phyloP scores from a whole-genome alignment of 805 yeast genomes.

The Lachancea quebecensis region DNA sequence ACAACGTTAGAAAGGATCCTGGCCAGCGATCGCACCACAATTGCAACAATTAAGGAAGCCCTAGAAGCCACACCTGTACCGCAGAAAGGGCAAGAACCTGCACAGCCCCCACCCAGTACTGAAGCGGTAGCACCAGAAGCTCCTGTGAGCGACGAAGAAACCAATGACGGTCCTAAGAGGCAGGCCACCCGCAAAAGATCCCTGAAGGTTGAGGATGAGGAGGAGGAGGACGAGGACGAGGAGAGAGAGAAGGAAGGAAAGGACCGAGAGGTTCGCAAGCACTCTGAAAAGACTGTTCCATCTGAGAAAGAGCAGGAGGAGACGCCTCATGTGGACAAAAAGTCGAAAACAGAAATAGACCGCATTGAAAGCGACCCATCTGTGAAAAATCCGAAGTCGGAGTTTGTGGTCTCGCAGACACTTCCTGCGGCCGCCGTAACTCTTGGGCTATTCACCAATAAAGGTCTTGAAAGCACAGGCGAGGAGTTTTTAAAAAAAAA shows the following conservation, averaged over 20 bases:
- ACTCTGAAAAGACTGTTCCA: constrained; percentile 15
- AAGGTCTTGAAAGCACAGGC: constrained; percentile 59
- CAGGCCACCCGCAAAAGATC: constrained; percentile 13
- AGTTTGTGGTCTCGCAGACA: constrained; percentile 64
- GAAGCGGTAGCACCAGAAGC: constrained; percentile 2
- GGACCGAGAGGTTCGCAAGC: constrained; percentile 10
- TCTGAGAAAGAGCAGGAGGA: constrained; percentile 7
- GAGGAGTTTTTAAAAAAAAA: constrained; percentile 66
- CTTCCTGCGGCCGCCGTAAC: constrained; percentile 59
- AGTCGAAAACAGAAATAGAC: constrained; percentile 15
- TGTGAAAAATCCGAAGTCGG: constrained; percentile 65
- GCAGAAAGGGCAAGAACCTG: not conserved
- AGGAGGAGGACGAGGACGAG: constrained; percentile 11
- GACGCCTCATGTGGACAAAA: constrained; percentile 10
- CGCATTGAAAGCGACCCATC: constrained; percentile 48
- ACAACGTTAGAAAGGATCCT: constrained; percentile 19
- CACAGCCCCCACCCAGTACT: not conserved
- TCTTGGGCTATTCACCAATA: constrained; percentile 59
- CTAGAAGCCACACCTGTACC: constrained; percentile 1
- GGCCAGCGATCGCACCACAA: constrained; percentile 17
- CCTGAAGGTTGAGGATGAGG: constrained; percentile 11
- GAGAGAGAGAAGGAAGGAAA: constrained; percentile 13
- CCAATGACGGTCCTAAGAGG: constrained; percentile 11
- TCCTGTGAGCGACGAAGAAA: constrained; percentile 18
- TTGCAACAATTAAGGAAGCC: constrained; percentile 14